A percentile compares a stretch with the other conserved stretches of the same genome.
phyloP scores from a whole-genome alignment of 2,329 filamentous ascomycete species.

The Neurospora sp. region DNA sequence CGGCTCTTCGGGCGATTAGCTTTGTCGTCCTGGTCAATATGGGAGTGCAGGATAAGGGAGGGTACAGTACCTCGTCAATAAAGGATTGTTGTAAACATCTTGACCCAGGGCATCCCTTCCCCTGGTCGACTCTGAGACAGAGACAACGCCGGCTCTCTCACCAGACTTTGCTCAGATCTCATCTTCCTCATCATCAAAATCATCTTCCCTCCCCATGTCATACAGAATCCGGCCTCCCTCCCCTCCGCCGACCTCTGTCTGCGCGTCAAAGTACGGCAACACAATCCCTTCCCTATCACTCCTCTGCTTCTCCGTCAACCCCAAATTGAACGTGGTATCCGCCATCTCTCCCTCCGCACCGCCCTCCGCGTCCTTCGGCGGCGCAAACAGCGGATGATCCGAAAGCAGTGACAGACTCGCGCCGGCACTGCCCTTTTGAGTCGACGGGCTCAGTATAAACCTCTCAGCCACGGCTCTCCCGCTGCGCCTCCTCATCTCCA shows the following conservation, averaged over 20 bases:
- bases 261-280: constrained; percentile 92
- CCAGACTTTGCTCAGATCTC: constrained; percentile 49
- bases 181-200: constrained; percentile 63
- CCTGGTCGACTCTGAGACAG: background rate
- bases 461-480: constrained; percentile 66
- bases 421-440: constrained; percentile 11
- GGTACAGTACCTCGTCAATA: background rate
- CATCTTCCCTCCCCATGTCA: constrained; percentile 92
- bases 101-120: background rate
- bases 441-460: constrained; percentile 38
- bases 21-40: background rate
- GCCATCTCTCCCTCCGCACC: constrained; percentile 42
- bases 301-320: constrained; percentile 83
- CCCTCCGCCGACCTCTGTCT: constrained; percentile 66
- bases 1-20: background rate
- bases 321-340: constrained; percentile 74
- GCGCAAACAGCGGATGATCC: constrained; percentile 63
- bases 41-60: background rate
- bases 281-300: constrained; percentile 81
- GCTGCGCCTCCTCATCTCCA: constrained; percentile 79
- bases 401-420: constrained; percentile 49
- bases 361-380: constrained; percentile 29
- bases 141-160: background rate
- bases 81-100: background rate
- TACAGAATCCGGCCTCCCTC: constrained; percentile 92